Base-by-base conservation (phyloP, 345 rosid genomes). In the Euphorbia peplus region DNA sequence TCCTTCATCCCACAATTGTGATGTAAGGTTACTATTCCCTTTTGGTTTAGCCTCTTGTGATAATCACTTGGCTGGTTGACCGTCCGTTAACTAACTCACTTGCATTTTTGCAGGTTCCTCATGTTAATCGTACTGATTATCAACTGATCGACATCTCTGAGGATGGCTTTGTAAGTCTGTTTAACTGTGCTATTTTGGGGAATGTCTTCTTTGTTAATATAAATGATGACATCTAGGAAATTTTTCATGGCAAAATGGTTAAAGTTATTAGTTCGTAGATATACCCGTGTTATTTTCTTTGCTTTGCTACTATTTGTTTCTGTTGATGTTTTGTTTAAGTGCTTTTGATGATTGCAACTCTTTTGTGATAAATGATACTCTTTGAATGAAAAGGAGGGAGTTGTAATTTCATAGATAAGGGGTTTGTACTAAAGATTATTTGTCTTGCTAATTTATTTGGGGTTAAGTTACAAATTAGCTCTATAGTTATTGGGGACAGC, bases 1-100 rank as follows among this genome's bases (percentile, higher is more conserved):
- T 61, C 89, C 91, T 35, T 88, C 89, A 0, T 88, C 91, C 73
- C 91, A 88, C 79, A 88, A 86, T 69, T 88, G 87, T 83, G 96
- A 90, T 78, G 96, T 87, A 83, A 68, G n/a, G n/a, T n/a, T 60
- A 7, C 25, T 37, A 25, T 60, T 47, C 18, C 5, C n/a, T 60
- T 1, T 39, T 54, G 35, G 24, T 37, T 14, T 29, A 2, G n/a
- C 35, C 39, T 60, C n/a, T 8, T n/a, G 4, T 6, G 58, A 37
- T 14, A 14, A 25, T 51, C 63, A 37, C 26, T 47, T 42, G 60
- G 19, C n/a, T 66, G 65, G 56, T 48, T 76, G 50, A 35, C 11
- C 32, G 61, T n/a, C 35, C 1, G 41, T 65, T 60, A 29, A 30
- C 65, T 60, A 29, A 30, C 65, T 52, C 10, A 32, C 51, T 53